Base-by-base conservation (phyloP, 768 basidiomycete genomes). In the Rickenella mellea region DNA sequence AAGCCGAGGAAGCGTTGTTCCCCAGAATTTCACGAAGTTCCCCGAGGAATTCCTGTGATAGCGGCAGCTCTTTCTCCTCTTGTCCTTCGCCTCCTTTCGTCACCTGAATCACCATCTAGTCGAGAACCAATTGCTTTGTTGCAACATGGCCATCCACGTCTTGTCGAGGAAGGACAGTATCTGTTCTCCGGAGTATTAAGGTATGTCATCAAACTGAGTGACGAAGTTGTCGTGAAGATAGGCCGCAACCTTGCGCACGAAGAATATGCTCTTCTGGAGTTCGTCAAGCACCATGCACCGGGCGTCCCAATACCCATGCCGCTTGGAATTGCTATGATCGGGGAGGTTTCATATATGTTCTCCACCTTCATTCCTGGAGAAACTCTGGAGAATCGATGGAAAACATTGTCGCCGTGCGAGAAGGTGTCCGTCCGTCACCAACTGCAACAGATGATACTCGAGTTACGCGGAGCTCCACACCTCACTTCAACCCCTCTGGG, bases 331-430 rank as follows among this genome's bases (percentile, higher is more conserved):
- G 42, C 44, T n/a, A 17, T 44, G 15, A 20, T 47, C 17, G 37
- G 19, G 15, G 27, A 38, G 5, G 35, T 26, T 2, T 14, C 49
- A 14, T 47, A 38, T 39, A 40, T 48, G 43, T 51, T 52, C 41
- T 42, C 43, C 40, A 40, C 43, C 21, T 12, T 42, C n/a, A 21
- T 52, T 12, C 43, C 50, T 7, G 50, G 51, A 28, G 28, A 12
- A n/a, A 46, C 50, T 12, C 32, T 51, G 43, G 51, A 52, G 24
- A 39, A 19, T 11, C 43, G 49, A n/a, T 51, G 50, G 51, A 36
- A 40, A 15, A 29, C 40, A n/a, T 35, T 48, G 25, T 32, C 39
- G 12, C 21, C 27, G 17, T 25, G 36, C 15, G 25, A 15, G 27
- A 51, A 52, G 41, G 17, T 21, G 21, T 14, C 17, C 21, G 43